These are phyloP conservation scores for Quercus parvula DNA, from an alignment of 306 rosid species.

Conservation along the genomic window DNA sequence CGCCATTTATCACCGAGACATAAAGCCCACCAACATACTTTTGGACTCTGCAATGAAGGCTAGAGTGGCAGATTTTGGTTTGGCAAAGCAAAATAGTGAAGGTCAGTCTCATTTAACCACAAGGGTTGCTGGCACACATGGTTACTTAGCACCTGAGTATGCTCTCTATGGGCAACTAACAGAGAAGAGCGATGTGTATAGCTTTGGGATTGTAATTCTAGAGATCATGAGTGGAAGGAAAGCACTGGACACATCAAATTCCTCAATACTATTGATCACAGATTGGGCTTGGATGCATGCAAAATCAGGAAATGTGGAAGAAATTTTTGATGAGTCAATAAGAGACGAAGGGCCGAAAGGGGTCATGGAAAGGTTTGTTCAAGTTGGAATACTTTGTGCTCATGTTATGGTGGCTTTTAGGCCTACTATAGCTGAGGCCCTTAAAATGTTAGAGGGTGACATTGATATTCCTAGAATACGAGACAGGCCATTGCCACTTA, in stretches of 20 bases:
- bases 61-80: conserved; percentile 66
- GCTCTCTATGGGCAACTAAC: conserved; percentile 77
- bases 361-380: conserved; percentile 75
- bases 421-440: conserved; percentile 76
- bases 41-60: conserved; percentile 68
- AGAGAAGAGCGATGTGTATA: conserved; percentile 75
- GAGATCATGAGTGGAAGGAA: conserved; percentile 80
- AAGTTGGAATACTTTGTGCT: conserved; percentile 81
- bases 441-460: conserved; percentile 83
- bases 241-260: conserved; percentile 53
- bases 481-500: conserved; percentile 72
- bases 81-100: conserved; percentile 64
- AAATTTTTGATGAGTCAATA: conserved; percentile 43
- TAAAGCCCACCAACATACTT: conserved; percentile 72
- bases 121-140: conserved; percentile 77
- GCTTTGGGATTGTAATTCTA: conserved; percentile 75
- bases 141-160: conserved; percentile 82
- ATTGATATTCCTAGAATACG: conserved; percentile 73
- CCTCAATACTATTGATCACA: conserved; percentile 45
- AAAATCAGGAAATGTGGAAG: conserved; percentile 49
- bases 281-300: conserved; percentile 84
- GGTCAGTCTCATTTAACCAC: conserved; percentile 74
- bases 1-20: conserved; percentile 74
- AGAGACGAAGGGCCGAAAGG: conserved; percentile 56
- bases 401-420: conserved; percentile 87